These are phyloP conservation scores for Monosporascus sp. DNA, from an alignment of 2,329 filamentous ascomycete species.

Conservation along the genomic window DNA sequence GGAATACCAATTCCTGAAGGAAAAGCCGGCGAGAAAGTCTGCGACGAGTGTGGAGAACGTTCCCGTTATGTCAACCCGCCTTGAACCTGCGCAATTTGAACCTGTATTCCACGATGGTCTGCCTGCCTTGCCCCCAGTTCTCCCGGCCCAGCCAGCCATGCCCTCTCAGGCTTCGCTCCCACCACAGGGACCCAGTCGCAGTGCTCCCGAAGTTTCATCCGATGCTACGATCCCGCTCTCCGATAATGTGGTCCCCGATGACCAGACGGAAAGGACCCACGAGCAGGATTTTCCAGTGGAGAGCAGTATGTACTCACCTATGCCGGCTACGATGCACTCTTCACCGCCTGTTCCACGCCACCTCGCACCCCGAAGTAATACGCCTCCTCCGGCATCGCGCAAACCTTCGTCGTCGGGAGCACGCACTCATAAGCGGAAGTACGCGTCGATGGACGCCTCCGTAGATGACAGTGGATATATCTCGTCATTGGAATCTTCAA, in stretches of 20 bases:
- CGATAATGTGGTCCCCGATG: conserved; percentile 54
- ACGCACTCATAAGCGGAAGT: conserved; percentile 69
- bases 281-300: conserved; percentile 37
- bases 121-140: conserved; percentile 41
- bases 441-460: conserved; percentile 61
- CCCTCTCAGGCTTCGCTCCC: conserved; percentile 33
- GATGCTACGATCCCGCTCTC: conserved; percentile 73
- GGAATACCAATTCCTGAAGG: conserved; percentile 84
- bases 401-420: conserved; percentile 58
- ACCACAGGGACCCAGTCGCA: conserved; percentile 29
- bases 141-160: conserved; percentile 19
- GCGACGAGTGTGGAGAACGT: conserved; percentile 51
- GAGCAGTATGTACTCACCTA: conserved; percentile 62
- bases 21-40: conserved; percentile 64
- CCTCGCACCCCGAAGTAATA: conserved; percentile 57
- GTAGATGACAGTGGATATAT: conserved; percentile 86
- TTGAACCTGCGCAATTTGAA: conserved; percentile 44
- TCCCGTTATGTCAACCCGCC: conserved; percentile 51
- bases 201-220: conserved; percentile 58
- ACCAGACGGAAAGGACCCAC: conserved; percentile 36
- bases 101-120: conserved; percentile 34
- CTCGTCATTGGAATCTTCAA: conserved; percentile 91
- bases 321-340: conserved; percentile 69
- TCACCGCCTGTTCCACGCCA: conserved; percentile 76
- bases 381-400: conserved; percentile 65